Conservation (phyloP, 106 monocot genomes). For the Allium sativum region DNA sequence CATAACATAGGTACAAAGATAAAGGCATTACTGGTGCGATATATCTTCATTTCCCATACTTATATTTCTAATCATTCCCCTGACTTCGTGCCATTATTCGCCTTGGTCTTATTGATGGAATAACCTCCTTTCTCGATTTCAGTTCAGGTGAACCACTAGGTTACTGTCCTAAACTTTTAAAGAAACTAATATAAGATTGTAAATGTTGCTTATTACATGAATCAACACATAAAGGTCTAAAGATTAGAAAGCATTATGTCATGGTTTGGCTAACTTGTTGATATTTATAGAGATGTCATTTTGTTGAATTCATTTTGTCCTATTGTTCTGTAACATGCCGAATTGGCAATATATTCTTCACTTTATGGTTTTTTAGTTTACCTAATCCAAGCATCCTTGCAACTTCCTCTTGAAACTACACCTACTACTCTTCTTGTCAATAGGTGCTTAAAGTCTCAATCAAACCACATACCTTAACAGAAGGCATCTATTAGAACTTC, state of each 20-base stretch:
- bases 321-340: constrained; percentile 62
- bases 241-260: constrained; percentile 29
- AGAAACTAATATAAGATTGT: too few species aligned
- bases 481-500: too few species aligned
- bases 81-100: too few species aligned
- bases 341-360: not conserved
- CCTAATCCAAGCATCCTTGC: not conserved
- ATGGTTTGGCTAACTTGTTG: constrained; percentile 57
- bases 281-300: constrained; percentile 43
- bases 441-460: not conserved
- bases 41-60: too few species aligned
- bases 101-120: too few species aligned
- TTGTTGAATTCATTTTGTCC: constrained; percentile 71
- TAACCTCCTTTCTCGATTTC: too few species aligned
- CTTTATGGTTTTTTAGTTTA: not conserved
- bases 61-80: too few species aligned
- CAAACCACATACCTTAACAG: not conserved
- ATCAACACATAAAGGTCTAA: not conserved
- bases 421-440: not conserved
- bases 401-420: not conserved
- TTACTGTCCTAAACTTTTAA: not conserved
- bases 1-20: too few species aligned
- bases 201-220: too few species aligned
- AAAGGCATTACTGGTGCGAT: too few species aligned
- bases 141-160: too few species aligned